Base-by-base conservation (phyloP, 163 green algal genomes). In the Chlamydomonas reinhardtii region DNA sequence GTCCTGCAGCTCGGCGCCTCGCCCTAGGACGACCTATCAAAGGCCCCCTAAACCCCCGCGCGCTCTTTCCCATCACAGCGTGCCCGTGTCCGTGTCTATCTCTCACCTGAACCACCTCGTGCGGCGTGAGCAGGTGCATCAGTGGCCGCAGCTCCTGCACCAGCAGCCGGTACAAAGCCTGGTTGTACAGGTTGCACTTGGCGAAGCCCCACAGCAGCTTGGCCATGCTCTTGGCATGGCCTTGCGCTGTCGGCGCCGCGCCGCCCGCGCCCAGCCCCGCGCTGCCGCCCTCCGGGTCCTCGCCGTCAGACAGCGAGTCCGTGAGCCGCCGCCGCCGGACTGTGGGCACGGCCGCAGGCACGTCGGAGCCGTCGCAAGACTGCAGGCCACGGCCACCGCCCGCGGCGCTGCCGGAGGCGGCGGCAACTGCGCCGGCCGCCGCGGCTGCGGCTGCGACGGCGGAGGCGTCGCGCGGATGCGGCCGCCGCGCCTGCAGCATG, bases 121-220 rank as follows among this genome's bases (percentile, higher is more conserved):
- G 87, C 14, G 82, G 77, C 15, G 86, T 76, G 48, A 89, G 87
- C 19, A 82, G 82, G 48, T 48, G 88, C 20, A 92, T 34, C 19
- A 78, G 82, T 31, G 82, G 82, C 56, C 24, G n/a, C 73, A 90
- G 43, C 64, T 87, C 70, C 52, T 54, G 16, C 24, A 65, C 68
- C 24, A 94, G 66, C 9, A 83, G 69, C 0, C 24, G 48, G 43
- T 88, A 87, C 14, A 90, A 70, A 24, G 56, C 19, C 19, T 65
- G 66, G 56, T 94, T 86, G 71, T 89, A 89, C 32, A 92, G 72
- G 24, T 79, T 79, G 34, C 89, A 48, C 70, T 88, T 89, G 12
- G 89, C 90, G 54, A 91, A 94, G 27, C 84, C 74, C 84, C 84
- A 93, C 20, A 87, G 81, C 59, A 87, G 82, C 84, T 92, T 93